These are phyloP conservation scores for Sporobolomyces pararoseus DNA, from an alignment of 768 basidiomycete species.

Conservation along the genomic window DNA sequence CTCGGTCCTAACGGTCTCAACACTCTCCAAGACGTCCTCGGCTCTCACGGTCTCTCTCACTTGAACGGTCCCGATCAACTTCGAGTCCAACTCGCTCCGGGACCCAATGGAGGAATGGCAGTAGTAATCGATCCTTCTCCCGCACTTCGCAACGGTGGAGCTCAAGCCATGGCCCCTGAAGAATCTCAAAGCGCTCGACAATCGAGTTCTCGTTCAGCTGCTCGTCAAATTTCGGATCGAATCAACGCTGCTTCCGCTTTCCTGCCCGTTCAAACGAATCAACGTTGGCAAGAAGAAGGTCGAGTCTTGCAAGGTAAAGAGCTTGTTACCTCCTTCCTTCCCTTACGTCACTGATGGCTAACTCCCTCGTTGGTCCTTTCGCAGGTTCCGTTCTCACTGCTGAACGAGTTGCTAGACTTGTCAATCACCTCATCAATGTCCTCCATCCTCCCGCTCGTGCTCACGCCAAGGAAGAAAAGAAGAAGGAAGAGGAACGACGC, in stretches of 20 bases:
- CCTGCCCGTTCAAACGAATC: constrained; percentile 48
- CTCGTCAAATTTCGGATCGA: constrained; percentile 37
- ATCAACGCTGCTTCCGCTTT: constrained; percentile 40
- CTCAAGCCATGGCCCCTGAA: not conserved
- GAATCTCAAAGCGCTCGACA: not conserved
- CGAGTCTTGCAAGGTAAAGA: constrained; percentile 44
- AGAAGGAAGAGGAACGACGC: constrained; percentile 53
- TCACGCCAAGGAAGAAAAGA: constrained; percentile 52
- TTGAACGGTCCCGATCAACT: constrained; percentile 33
- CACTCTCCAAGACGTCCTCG: constrained; percentile 74
- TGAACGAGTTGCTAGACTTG: constrained; percentile 42
- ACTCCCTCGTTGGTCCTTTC: not conserved
- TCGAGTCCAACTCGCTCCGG: constrained; percentile 35
- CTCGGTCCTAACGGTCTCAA: constrained; percentile 77
- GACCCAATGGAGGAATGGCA: constrained; percentile 38
- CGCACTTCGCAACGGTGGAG: constrained; percentile 20
- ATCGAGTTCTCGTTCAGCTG: constrained; percentile 19
- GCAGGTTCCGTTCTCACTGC: constrained; percentile 31
- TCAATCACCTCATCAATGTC: constrained; percentile 49
- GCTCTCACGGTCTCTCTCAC: constrained; percentile 32
- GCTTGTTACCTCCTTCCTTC: constrained; percentile 5
- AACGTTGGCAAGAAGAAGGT: constrained; percentile 52
- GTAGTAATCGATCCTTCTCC: constrained; percentile 38
- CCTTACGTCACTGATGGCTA: not conserved
- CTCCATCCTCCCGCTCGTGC: constrained; percentile 49